Evolutionary conservation across 192 early-diverging fungal species (phyloP).

Genomic region (Linnemannia exigua): DNA sequence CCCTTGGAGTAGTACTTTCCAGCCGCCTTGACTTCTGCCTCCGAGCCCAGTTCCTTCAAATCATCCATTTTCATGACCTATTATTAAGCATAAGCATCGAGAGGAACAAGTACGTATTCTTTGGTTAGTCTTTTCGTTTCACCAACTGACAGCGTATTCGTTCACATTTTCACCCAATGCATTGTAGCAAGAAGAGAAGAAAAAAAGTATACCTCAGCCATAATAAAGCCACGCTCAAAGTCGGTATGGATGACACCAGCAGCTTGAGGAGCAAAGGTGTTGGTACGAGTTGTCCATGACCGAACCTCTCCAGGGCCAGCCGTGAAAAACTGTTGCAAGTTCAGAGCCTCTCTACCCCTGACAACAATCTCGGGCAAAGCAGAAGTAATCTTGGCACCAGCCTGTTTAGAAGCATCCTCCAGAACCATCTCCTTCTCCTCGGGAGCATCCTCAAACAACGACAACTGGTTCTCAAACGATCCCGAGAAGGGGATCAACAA

Average conservation of each 20-base stretch:
- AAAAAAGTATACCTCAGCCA: constrained; percentile 70
- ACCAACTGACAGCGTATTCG: no score
- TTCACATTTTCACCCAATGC: no score
- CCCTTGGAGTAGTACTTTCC: constrained; percentile 83
- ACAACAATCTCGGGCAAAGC: constrained; percentile 77
- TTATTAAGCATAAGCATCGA: no score
- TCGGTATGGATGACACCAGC: constrained; percentile 78
- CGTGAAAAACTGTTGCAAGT: constrained; percentile 83
- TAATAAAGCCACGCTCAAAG: constrained; percentile 84
- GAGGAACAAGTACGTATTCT: no score
- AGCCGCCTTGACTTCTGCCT: constrained; percentile 78
- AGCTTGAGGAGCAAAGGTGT: constrained; percentile 80
- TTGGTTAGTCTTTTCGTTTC: no score
- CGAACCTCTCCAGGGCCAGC: constrained; percentile 84
- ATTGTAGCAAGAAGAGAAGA: neutral
- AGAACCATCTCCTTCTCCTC: constrained; percentile 69
- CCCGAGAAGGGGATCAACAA: constrained; percentile 83
- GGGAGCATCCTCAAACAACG: constrained; percentile 51
- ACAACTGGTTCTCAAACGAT: constrained; percentile 54
- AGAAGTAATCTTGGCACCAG: constrained; percentile 53
- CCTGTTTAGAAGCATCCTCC: constrained; percentile 65
- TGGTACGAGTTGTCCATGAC: constrained; percentile 78
- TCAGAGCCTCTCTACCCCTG: constrained; percentile 77
- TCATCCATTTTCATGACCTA: constrained; percentile 70
- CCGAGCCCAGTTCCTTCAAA: constrained; percentile 69